These are phyloP conservation scores for Dictyophora rubrovolvata DNA, from an alignment of 768 basidiomycete species.

Conservation along the genomic window DNA sequence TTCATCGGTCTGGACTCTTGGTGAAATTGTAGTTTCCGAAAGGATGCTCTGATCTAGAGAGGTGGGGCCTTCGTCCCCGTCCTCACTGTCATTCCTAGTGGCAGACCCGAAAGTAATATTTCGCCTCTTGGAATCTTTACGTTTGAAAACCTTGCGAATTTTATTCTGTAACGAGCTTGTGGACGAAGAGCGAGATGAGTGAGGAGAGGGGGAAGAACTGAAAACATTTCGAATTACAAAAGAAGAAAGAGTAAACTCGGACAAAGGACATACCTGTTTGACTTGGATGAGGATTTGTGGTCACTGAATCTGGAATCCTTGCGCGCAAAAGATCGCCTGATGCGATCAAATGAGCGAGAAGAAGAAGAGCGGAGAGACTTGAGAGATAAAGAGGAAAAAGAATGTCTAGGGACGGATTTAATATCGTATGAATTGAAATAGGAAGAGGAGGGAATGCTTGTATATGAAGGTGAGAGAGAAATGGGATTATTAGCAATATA, in stretches of 20 bases:
- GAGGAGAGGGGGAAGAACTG: not conserved
- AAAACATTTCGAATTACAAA: not conserved
- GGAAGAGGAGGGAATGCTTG: not conserved
- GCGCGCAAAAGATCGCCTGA: not conserved
- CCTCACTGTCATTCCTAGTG: not conserved
- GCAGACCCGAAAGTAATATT: not conserved
- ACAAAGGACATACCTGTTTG: not conserved
- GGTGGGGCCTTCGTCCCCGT: not conserved
- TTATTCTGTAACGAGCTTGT: not conserved
- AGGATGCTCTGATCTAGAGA: not conserved
- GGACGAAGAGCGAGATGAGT: not conserved
- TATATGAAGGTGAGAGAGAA: not conserved
- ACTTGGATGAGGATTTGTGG: not conserved
- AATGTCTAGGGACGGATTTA: not conserved
- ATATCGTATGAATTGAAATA: not conserved
- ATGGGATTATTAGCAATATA: not conserved
- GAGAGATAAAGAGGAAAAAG: slow-evolving; percentile 3
- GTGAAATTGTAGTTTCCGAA: not conserved
- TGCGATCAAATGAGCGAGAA: slow-evolving; percentile 4
- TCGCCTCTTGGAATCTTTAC: not conserved
- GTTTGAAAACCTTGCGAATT: slow-evolving; percentile 2
- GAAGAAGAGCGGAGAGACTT: slow-evolving; percentile 3
- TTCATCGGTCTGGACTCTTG: not conserved
- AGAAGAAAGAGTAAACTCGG: not conserved
- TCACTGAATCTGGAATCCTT: not conserved